Evolutionary conservation across 768 basidiomycete genomes (phyloP), one percentile per base, ranked within the genome.

Genomic region (Symmetrospora coprosmae): DNA sequence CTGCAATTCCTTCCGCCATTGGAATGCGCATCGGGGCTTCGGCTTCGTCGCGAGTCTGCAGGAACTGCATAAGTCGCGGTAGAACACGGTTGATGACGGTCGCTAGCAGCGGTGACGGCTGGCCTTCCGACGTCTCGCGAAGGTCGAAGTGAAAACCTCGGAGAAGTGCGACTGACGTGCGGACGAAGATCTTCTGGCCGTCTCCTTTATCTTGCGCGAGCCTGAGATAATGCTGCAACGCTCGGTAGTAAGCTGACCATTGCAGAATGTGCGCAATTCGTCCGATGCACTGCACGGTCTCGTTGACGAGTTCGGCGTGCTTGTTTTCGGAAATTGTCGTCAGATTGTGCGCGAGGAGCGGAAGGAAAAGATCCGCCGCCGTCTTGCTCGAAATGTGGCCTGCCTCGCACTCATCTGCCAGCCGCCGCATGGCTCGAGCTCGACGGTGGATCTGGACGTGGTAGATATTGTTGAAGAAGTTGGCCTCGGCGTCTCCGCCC

Each of bases 401-500:
- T 40, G 81, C 79, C 50, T n/a, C 66, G 52, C 7, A 67, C 62
- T 17, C 65, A 52, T 45, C 89, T 4, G 80, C 81, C 19, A 96
- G 79, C n/a, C 88, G 78, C 14, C 86, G 80, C 28, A 94, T 76
- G 2, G 92, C 91, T 61, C 92, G 76, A 1, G 83, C 82, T 23
- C 92, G 82, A 64, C 91, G 81, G 71, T 96, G 91, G 2, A 84
- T 74, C 73, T 99, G 94, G 41, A 97, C 80, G 70, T 99, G 94
- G 52, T 85, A 80, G 47, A 96, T 81, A 72, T 99, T 99, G 76
- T 83, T 84, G 79, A 99, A 97, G 75, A 97, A 91, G 70, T 85
- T 90, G 31, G 88, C 89, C 72, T 99, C 92, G 48, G 86, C 83
- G 69, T 97, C 90, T 1, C 87, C 91, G 17, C 78, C 81, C 7